Percentiles rank a stretch among this genome's conserved stretches.
Conservation (phyloP, 257 asterid genomes). For the Scutellaria barbata region DNA sequence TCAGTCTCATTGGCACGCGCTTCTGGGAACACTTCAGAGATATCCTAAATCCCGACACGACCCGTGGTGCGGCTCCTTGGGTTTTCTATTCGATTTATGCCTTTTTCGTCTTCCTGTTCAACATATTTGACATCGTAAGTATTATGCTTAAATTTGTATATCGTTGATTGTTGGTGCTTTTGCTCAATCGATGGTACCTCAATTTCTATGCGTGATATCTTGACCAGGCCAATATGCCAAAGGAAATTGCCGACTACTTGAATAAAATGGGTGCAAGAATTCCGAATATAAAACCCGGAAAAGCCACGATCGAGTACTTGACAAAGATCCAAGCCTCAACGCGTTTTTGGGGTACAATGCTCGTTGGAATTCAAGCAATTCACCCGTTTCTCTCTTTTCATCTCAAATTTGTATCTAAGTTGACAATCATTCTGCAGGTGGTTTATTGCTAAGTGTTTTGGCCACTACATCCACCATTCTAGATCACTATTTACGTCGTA, state of each 20-base stretch:
- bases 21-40: conserved; percentile 78
- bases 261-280: conserved; percentile 97
- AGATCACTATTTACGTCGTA: conserved; percentile 80
- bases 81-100: conserved; percentile 85
- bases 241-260: conserved; percentile 95
- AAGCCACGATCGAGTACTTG: conserved; percentile 89
- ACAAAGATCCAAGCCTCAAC: conserved; percentile 97
- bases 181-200: background rate
- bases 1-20: conserved; percentile 80
- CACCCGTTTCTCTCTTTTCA: conserved; percentile 14
- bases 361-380: conserved; percentile 5
- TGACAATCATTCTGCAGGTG: conserved; percentile 64
- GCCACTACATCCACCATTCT: conserved; percentile 84
- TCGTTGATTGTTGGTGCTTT: background rate
- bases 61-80: conserved; percentile 92
- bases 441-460: conserved; percentile 77
- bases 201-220: conserved; percentile 4
- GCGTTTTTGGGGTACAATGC: conserved; percentile 90
- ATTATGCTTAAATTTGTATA: background rate
- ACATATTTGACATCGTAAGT: conserved; percentile 98
- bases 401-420: conserved; percentile 7
- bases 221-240: conserved; percentile 92
- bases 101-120: conserved; percentile 85
- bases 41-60: conserved; percentile 75
- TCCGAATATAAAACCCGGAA: conserved; percentile 93